phyloP scores from a whole-genome alignment of 2,329 filamentous ascomycete genomes.

The Clonostachys chloroleuca region DNA sequence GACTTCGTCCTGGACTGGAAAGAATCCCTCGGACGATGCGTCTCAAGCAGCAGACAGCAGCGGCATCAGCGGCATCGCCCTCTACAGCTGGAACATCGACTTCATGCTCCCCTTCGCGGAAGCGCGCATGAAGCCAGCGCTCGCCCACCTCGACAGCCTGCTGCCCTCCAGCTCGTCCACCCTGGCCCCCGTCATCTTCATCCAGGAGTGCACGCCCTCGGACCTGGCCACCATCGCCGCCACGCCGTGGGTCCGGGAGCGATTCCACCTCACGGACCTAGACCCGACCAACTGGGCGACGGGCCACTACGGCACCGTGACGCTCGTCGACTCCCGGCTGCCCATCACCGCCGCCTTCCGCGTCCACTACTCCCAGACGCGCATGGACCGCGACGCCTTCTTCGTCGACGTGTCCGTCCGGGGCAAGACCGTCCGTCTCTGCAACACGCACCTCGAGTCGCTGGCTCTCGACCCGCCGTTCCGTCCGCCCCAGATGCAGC shows the following conservation, averaged over 20 bases:
- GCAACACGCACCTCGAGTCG: slow-evolving; percentile 55
- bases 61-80: slow-evolving; percentile 14
- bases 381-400: slow-evolving; percentile 47
- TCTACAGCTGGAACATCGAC: slow-evolving; percentile 30
- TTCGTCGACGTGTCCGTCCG: slow-evolving; percentile 40
- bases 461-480: slow-evolving; percentile 40
- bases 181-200: slow-evolving; percentile 33
- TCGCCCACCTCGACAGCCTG: slow-evolving; percentile 16
- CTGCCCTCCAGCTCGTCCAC: slow-evolving; percentile 1
- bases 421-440: slow-evolving; percentile 34
- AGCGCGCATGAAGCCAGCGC: slow-evolving; percentile 21
- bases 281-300: slow-evolving; percentile 35
- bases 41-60: background rate
- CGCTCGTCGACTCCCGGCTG: slow-evolving; percentile 42
- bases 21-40: too few relatives aligned
- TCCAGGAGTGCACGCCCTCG: slow-evolving; percentile 45
- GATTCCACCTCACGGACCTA: slow-evolving; percentile 44
- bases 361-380: slow-evolving; percentile 40
- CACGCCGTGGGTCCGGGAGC: slow-evolving; percentile 38
- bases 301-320: slow-evolving; percentile 45
- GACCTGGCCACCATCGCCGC: slow-evolving; percentile 38
- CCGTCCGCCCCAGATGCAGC: slow-evolving; percentile 40
- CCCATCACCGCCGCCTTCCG: slow-evolving; percentile 39
- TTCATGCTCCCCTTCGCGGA: slow-evolving; percentile 22
- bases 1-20: too few relatives aligned